Base-by-base conservation (phyloP, 495 filamentous ascomycete species). In the Delitschia confertaspora region DNA sequence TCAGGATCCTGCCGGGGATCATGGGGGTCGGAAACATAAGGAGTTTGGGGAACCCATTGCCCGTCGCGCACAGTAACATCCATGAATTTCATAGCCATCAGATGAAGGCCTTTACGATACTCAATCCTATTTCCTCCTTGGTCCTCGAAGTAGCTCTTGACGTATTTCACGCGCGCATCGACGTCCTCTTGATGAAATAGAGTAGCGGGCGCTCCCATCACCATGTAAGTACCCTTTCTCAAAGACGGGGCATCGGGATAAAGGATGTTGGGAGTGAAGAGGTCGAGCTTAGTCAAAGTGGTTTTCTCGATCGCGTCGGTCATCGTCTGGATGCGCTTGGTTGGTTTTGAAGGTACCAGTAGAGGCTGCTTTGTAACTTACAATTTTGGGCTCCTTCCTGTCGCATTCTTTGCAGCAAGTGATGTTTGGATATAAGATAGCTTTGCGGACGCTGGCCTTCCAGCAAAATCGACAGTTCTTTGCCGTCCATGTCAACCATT, bases 251-350 rank as follows among this genome's bases (percentile, higher is more conserved):
- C 35, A 13, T 25, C 13, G 1, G 48, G 41, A 30, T 51, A 42
- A 14, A 45, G 30, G 1, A 9, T n/a, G 42, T 45, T 45, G 17
- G 48, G 48, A 2, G 48, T 51, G 37, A 51, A 51, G 18, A 51
- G 42, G 36, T 51, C 48, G 35, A 51, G 48, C 16, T 45, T 45
- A 13, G 27, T 21, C 20, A 51, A 36, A 7, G 14, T 2, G 19
- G 40, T 21, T 4, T 25, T 36, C 8, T 6, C 25, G 2, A 41
- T 33, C 2, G 37, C 48, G 11, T 25, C 20, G 6, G 40, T 46
- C 42, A 45, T 51, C 3, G 48, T 46, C 48, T 50, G 19, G 13
- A 10, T 13, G 19, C 4, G 8, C n/a, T 33, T 33, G 33, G 25
- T 26, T 21, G 11, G 7, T n/a, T 11, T 3, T 3, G n/a, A 23